phyloP scores from a whole-genome alignment of 179 eudicot species.

The Silene coronaria region DNA sequence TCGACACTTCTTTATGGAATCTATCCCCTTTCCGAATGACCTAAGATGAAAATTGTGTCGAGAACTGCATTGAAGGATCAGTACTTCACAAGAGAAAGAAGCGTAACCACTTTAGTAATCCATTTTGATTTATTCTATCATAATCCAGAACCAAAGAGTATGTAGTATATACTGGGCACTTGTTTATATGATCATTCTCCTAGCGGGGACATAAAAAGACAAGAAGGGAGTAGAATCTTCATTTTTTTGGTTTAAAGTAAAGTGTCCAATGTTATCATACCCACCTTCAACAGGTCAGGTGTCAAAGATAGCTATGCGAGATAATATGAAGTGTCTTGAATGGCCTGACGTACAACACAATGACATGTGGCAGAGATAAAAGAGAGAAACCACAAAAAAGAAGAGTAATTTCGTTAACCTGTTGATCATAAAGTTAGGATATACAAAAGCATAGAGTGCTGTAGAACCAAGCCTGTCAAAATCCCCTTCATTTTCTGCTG shows the following conservation, averaged over 20 bases:
- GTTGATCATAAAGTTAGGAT: conserved; percentile 94
- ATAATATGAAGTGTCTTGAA: too few species aligned
- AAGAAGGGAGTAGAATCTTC: not conserved
- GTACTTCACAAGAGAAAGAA: too few species aligned
- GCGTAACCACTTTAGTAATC: too few species aligned
- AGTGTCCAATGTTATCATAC: not conserved
- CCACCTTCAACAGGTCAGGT: too few species aligned
- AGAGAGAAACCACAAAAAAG: not conserved
- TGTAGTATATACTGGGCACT: not conserved
- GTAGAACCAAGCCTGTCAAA: conserved; percentile 64
- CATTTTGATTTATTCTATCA: too few species aligned
- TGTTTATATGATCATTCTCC: not conserved
- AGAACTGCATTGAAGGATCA: too few species aligned
- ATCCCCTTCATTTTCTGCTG: conserved; percentile 32
- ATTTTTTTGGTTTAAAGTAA: not conserved
- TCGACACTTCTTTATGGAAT: not conserved
- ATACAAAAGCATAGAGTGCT: conserved; percentile 79
- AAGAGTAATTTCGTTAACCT: conserved; percentile 32
- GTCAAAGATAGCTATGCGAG: too few species aligned
- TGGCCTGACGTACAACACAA: not conserved
- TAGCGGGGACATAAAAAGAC: not conserved
- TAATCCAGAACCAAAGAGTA: too few species aligned
- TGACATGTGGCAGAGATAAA: not conserved
- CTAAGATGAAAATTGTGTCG: not conserved
- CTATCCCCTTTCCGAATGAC: not conserved